These are phyloP conservation scores for Mycena rebaudengoi DNA, from an alignment of 768 basidiomycete species.

Conservation along the genomic window DNA sequence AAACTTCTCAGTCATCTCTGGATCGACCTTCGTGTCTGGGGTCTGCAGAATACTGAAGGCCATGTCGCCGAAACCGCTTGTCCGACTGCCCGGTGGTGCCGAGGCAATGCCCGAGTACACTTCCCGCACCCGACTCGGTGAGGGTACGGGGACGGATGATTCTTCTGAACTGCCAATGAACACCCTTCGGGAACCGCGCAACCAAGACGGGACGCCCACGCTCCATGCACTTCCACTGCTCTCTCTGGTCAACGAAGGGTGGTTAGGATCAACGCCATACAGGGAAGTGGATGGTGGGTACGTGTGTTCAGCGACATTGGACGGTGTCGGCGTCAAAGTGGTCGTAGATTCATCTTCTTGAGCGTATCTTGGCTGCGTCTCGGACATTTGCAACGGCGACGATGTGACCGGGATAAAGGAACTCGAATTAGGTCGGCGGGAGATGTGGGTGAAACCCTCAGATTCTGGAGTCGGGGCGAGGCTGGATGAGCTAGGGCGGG, in stretches of 20 bases:
- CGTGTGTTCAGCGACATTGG: constrained; percentile 66
- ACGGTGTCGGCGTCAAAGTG: constrained; percentile 34
- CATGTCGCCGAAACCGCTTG: constrained; percentile 60
- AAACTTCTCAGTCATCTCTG: constrained; percentile 79
- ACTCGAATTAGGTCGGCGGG: constrained; percentile 58
- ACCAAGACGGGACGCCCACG: constrained; percentile 78
- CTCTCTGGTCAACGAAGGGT: constrained; percentile 58
- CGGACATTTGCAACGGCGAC: constrained; percentile 42
- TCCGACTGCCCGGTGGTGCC: constrained; percentile 41
- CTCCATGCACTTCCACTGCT: constrained; percentile 60
- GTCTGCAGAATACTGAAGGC: constrained; percentile 87
- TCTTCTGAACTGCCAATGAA: constrained; percentile 41
- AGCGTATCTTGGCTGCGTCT: constrained; percentile 19
- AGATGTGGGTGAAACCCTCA: constrained; percentile 80
- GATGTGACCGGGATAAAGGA: constrained; percentile 70
- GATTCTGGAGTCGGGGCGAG: constrained; percentile 39
- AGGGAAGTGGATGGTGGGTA: constrained; percentile 78
- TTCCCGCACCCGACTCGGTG: constrained; percentile 60
- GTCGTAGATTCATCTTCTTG: constrained; percentile 24
- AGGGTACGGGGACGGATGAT: constrained; percentile 33
- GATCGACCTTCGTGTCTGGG: constrained; percentile 67
- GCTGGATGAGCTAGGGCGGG: constrained; percentile 40
- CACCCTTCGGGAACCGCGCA: constrained; percentile 59
- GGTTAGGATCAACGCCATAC: constrained; percentile 57
- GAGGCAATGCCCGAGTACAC: constrained; percentile 58